Conservation (phyloP, 345 rosid genomes). For the Sonneratia caseolaris region DNA sequence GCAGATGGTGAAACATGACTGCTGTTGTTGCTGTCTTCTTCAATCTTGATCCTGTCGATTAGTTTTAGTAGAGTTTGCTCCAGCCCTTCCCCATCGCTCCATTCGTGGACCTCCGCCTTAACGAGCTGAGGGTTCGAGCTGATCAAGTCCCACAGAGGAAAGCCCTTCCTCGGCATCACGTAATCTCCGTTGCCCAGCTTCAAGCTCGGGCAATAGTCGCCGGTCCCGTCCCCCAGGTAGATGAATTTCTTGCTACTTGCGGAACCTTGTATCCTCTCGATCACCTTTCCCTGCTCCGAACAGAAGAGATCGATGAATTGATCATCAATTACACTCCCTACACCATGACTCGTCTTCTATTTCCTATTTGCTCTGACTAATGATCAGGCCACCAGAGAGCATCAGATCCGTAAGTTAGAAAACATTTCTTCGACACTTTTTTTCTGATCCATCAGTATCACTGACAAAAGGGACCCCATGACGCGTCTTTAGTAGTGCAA, state of each 20-base stretch:
- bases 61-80: conserved; percentile 33
- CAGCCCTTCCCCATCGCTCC: conserved; percentile 61
- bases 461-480: no score
- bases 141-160: conserved; percentile 72
- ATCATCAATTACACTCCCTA: not conserved
- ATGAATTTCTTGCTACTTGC: conserved; percentile 42
- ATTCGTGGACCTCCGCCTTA: conserved; percentile 58
- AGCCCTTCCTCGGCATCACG: conserved; percentile 82
- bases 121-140: conserved; percentile 37
- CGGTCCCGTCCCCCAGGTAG: conserved; percentile 77
- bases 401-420: no score
- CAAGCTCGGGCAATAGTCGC: conserved; percentile 80
- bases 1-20: not conserved
- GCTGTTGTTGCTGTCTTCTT: conserved; percentile 6
- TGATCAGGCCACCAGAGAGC: no score
- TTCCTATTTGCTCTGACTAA: not conserved
- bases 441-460: no score
- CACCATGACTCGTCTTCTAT: not conserved
- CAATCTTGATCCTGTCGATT: conserved; percentile 17
- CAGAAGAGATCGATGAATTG: no score
- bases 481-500: no score
- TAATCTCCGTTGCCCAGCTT: conserved; percentile 46
- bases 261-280: conserved; percentile 65
- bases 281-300: conserved; percentile 36
- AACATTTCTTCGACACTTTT: no score